A percentile compares a stretch with the other conserved stretches of the same genome.
Conservation (phyloP, 2,329 filamentous ascomycete genomes). For the Trichoderma sp. region DNA sequence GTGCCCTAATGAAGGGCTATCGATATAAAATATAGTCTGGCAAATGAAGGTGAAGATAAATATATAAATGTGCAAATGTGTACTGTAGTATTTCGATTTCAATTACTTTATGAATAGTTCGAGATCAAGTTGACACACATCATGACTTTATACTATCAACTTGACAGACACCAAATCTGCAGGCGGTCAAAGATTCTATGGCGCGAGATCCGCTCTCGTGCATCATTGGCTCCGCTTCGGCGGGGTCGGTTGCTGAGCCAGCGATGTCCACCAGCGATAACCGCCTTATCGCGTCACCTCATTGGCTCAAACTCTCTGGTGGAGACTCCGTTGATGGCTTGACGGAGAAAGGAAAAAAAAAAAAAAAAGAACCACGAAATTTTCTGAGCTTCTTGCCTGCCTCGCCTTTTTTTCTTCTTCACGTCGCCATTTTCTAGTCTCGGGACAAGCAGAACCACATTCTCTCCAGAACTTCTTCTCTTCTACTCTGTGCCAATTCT, state of each 20-base stretch:
- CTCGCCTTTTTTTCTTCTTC: not conserved
- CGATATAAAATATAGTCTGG: rapidly evolving
- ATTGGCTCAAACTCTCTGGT: slow-evolving; percentile 27
- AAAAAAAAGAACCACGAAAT: slow-evolving; percentile 1
- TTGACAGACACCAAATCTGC: too few species aligned
- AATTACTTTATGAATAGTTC: not conserved
- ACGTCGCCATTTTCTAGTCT: slow-evolving; percentile 1
- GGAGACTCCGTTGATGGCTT: slow-evolving; percentile 14
- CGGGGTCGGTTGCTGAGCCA: slow-evolving; percentile 35
- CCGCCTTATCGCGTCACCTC: slow-evolving; percentile 28
- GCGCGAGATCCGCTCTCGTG: not conserved
- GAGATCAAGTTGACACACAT: too few species aligned
- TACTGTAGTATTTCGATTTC: not conserved
- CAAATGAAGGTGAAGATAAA: not conserved
- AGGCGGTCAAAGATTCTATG: slow-evolving; percentile 3
- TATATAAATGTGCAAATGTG: not conserved
- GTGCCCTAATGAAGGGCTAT: not conserved
- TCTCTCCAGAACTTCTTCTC: slow-evolving; percentile 2
- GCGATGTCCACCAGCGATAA: slow-evolving; percentile 30
- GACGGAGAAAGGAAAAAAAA: slow-evolving; percentile 30
- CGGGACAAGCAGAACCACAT: slow-evolving; percentile 14
- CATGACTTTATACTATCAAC: too few species aligned
- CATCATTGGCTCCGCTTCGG: slow-evolving; percentile 36
- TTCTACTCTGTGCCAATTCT: slow-evolving; percentile 12
- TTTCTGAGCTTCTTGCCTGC: slow-evolving; percentile 25